phyloP scores from a whole-genome alignment of 805 yeast species.

The Candida broadrunensis region DNA sequence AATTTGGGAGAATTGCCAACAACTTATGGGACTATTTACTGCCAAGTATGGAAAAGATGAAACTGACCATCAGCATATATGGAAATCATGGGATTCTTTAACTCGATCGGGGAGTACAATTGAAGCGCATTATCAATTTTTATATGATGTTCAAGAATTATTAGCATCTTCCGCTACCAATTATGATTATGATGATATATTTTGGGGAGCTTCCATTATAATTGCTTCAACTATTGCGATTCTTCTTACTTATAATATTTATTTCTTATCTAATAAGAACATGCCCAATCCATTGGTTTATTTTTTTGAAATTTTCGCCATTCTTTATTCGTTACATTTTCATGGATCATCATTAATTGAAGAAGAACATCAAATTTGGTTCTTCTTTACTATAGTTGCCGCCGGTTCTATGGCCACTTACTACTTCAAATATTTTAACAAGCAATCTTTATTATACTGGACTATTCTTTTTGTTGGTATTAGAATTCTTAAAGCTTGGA shows the following conservation, averaged over 20 bases:
- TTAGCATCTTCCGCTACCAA: constrained; percentile 67
- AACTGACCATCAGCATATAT: constrained; percentile 2
- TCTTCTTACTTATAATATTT: constrained; percentile 15
- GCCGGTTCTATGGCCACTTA: constrained; percentile 8
- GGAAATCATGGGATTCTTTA: constrained; percentile 10
- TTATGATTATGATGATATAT: constrained; percentile 57
- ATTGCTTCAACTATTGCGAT: constrained; percentile 25
- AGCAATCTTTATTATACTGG: constrained; percentile 2
- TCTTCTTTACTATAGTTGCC: constrained; percentile 43
- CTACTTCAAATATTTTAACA: constrained; percentile 2
- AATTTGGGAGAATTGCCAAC: constrained; percentile 56
- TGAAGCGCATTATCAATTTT: constrained; percentile 22
- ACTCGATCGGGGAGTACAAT: constrained; percentile 1
- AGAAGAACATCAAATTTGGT: constrained; percentile 97
- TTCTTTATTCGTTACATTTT: constrained; percentile 61
- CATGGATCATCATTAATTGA: constrained; percentile 79
- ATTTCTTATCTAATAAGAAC: constrained; percentile 8
- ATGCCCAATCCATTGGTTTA: constrained; percentile 11
- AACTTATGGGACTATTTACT: constrained; percentile 46
- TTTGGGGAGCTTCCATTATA: constrained; percentile 24
- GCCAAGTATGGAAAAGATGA: constrained; percentile 29
- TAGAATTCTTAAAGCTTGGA: constrained; percentile 77
- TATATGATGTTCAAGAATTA: constrained; percentile 45
- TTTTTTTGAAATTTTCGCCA: constrained; percentile 38
- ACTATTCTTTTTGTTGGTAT: constrained; percentile 29